Evolutionary conservation across 257 asterid genomes (phyloP).

Genomic region (Nicotiana tomentosiformis): DNA sequence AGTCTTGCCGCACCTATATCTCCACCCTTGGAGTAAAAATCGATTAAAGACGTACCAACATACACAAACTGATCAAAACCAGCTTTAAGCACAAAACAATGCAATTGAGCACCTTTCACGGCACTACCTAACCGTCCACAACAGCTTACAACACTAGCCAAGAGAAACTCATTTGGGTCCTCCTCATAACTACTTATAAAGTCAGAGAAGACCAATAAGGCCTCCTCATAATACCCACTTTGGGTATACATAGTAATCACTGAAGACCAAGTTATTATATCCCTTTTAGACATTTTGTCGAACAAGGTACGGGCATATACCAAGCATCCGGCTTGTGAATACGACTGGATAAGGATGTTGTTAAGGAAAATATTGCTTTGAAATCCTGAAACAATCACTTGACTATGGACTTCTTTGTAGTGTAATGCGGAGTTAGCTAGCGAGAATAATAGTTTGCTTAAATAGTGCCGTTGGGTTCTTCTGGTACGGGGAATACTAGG

Average conservation of each 20-base stretch:
- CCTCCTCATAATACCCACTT: conserved; percentile 24
- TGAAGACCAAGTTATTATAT: conserved; percentile 46
- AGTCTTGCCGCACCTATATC: conserved; percentile 23
- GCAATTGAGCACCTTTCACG: conserved; percentile 30
- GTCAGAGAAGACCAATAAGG: conserved; percentile 27
- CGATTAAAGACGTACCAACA: conserved; percentile 38
- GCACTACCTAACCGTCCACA: conserved; percentile 26
- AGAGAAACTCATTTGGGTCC: conserved; percentile 36
- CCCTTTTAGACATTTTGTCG: conserved; percentile 37
- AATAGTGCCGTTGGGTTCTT: conserved; percentile 31
- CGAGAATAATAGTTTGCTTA: conserved; percentile 33
- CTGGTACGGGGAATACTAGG: conserved; percentile 4
- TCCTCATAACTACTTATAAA: conserved; percentile 19
- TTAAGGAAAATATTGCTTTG: conserved; percentile 26
- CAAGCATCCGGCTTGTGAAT: conserved; percentile 20
- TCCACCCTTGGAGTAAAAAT: conserved; percentile 34
- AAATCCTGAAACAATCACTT: conserved; percentile 32
- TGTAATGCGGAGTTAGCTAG: conserved; percentile 4
- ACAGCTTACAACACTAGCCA: conserved; percentile 37
- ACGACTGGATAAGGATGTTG: conserved; percentile 27
- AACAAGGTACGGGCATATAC: conserved; percentile 24
- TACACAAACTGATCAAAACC: conserved; percentile 30
- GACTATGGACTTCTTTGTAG: conserved; percentile 28
- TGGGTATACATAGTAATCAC: conserved; percentile 28
- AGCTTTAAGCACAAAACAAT: conserved; percentile 27